Evolutionary conservation across 2,329 filamentous ascomycete genomes (phyloP).

Genomic region (Geosmithia morbida): DNA sequence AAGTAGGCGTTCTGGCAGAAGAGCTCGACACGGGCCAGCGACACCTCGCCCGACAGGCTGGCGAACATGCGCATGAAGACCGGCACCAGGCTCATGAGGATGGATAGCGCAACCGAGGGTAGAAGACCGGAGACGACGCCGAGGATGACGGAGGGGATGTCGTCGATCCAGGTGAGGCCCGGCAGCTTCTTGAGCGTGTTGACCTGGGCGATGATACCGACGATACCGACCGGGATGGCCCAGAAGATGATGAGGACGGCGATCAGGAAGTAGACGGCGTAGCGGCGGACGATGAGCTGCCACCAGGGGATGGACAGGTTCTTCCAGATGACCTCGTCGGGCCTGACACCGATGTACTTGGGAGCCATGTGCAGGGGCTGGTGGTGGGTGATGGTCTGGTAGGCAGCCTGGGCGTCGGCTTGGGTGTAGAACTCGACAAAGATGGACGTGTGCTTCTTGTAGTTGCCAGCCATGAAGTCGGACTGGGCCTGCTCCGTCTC

Average conservation of each 20-base stretch:
- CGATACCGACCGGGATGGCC: conserved; percentile 58
- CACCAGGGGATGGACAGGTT: conserved; percentile 59
- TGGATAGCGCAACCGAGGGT: conserved; percentile 62
- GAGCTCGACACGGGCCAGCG: conserved; percentile 66
- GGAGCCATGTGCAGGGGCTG: conserved; percentile 73
- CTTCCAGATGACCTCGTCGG: conserved; percentile 73
- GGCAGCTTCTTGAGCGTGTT: conserved; percentile 50
- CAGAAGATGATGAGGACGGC: conserved; percentile 73
- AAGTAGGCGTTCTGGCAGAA: conserved; percentile 91
- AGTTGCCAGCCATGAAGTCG: conserved; percentile 49
- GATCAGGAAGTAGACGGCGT: conserved; percentile 51
- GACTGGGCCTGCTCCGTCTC: conserved; percentile 51
- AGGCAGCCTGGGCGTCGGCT: conserved; percentile 72
- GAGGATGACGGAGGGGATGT: conserved; percentile 53
- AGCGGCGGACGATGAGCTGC: conserved; percentile 57
- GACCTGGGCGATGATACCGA: conserved; percentile 78
- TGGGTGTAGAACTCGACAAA: conserved; percentile 86
- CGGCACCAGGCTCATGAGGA: conserved; percentile 76
- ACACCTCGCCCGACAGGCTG: conserved; percentile 65
- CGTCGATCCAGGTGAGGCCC: conserved; percentile 60
- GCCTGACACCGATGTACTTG: conserved; percentile 68
- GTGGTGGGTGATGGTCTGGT: conserved; percentile 69
- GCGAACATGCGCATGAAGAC: conserved; percentile 50
- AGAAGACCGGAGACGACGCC: conserved; percentile 75
- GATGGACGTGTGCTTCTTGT: conserved; percentile 53